Evolutionary conservation across 2,329 filamentous ascomycete genomes (phyloP).

Genomic region (Trichoderma semiorbis): DNA sequence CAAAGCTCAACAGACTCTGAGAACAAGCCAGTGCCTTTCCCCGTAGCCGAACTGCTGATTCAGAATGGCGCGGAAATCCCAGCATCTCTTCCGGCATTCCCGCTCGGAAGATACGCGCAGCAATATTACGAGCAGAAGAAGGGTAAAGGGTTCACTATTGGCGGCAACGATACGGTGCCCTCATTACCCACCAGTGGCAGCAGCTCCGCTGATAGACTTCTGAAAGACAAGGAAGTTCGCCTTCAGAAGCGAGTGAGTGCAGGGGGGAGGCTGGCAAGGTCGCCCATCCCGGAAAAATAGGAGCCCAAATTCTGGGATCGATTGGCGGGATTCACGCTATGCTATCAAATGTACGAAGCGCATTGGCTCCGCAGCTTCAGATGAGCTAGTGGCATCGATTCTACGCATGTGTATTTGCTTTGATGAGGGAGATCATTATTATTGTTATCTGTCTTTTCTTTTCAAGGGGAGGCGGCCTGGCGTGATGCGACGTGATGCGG

Average conservation of each 20-base stretch:
- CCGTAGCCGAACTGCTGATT: conserved; percentile 83
- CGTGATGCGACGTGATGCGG: background rate
- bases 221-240: conserved; percentile 63
- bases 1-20: conserved; percentile 40
- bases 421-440: conserved; percentile 9
- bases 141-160: conserved; percentile 44
- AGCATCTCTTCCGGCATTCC: conserved; percentile 69
- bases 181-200: conserved; percentile 51
- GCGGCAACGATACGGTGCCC: conserved; percentile 55
- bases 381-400: conserved; percentile 14
- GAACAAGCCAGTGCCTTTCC: conserved; percentile 66
- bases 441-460: conserved; percentile 1
- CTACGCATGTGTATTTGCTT: conserved; percentile 17
- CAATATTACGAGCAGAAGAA: conserved; percentile 80
- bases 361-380: conserved; percentile 27
- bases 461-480: conserved; percentile 6
- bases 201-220: conserved; percentile 46
- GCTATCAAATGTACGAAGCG: conserved; percentile 34
- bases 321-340: conserved; percentile 37
- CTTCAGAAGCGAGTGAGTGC: conserved; percentile 78
- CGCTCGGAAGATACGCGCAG: conserved; percentile 75
- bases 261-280: conserved; percentile 67
- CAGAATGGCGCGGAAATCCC: conserved; percentile 95
- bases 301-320: conserved; percentile 41
- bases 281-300: conserved; percentile 61